These are phyloP conservation scores for Setaria italica DNA, from an alignment of 202 grass and related monocot genomes.

Conservation along the genomic window DNA sequence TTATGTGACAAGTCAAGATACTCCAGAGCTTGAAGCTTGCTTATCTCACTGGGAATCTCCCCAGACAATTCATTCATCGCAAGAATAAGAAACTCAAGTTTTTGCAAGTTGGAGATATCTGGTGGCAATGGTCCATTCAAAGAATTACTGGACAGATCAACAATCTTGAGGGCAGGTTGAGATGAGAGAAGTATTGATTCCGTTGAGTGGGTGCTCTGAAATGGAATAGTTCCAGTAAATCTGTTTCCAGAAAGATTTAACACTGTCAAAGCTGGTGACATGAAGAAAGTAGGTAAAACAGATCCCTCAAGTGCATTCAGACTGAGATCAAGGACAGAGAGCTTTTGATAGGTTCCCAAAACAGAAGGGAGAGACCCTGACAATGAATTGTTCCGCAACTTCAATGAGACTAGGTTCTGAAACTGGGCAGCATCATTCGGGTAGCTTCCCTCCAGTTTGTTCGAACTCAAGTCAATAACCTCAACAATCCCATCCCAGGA, in stretches of 20 bases:
- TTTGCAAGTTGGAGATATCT: conserved; percentile 88
- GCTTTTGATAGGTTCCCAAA: conserved; percentile 75
- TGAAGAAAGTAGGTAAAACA: conserved; percentile 77
- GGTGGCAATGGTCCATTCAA: conserved; percentile 76
- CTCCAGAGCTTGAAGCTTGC: conserved; percentile 74
- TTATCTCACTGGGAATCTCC: conserved; percentile 78
- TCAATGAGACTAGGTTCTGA: conserved; percentile 72
- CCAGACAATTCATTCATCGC: conserved; percentile 82
- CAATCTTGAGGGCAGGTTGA: conserved; percentile 67
- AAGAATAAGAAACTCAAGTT: conserved; percentile 75
- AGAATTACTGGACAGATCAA: conserved; percentile 92
- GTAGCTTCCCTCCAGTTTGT: conserved; percentile 72
- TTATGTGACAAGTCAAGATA: conserved; percentile 92
- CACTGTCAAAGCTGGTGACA: conserved; percentile 68
- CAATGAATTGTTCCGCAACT: conserved; percentile 79
- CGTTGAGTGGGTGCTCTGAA: conserved; percentile 75
- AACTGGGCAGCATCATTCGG: conserved; percentile 84
- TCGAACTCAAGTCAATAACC: conserved; percentile 92
- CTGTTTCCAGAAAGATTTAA: conserved; percentile 88
- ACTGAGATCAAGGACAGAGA: conserved; percentile 89
- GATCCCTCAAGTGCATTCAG: conserved; percentile 80
- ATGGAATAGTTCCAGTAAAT: conserved; percentile 80
- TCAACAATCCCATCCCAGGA: conserved; percentile 71
- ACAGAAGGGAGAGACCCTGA: conserved; percentile 80
- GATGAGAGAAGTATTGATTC: conserved; percentile 74